Conservation (phyloP, 768 basidiomycete genomes). For the Russula lepida region DNA sequence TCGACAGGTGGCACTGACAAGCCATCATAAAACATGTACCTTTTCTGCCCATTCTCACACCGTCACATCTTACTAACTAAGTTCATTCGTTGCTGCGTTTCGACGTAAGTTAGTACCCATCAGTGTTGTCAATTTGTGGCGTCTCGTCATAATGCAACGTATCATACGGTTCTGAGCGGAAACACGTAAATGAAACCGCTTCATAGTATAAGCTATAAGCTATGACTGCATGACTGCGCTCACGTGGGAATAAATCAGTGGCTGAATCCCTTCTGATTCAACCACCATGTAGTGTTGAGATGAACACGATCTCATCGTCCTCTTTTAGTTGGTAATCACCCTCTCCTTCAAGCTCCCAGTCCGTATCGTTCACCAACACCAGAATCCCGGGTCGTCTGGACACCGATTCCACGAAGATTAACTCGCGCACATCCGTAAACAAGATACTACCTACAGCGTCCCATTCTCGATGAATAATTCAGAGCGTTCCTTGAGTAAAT, state of each 20-base stretch:
- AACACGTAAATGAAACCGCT: background rate
- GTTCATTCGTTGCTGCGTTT: background rate
- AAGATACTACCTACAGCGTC: slow-evolving; percentile 59
- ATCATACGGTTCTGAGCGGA: background rate
- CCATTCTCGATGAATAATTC: slow-evolving; percentile 86
- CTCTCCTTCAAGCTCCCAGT: slow-evolving; percentile 19
- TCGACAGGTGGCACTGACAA: background rate
- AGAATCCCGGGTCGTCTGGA: slow-evolving; percentile 89
- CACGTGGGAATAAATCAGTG: background rate
- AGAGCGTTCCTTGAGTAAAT: slow-evolving; percentile 71
- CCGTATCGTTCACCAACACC: slow-evolving; percentile 53
- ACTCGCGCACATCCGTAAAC: background rate
- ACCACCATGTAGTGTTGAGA: slow-evolving; percentile 92
- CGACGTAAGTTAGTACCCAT: background rate
- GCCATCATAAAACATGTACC: background rate
- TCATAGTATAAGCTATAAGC: background rate
- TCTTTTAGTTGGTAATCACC: slow-evolving; percentile 14
- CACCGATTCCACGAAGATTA: background rate
- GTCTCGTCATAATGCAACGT: background rate
- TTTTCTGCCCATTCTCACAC: background rate
- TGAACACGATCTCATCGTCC: slow-evolving; percentile 90
- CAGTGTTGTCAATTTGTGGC: background rate
- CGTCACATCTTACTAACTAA: background rate
- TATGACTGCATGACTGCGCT: background rate
- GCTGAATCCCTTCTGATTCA: slow-evolving; percentile 30